phyloP scores from a whole-genome alignment of 306 rosid species.

The Heteromeles arbutifolia region DNA sequence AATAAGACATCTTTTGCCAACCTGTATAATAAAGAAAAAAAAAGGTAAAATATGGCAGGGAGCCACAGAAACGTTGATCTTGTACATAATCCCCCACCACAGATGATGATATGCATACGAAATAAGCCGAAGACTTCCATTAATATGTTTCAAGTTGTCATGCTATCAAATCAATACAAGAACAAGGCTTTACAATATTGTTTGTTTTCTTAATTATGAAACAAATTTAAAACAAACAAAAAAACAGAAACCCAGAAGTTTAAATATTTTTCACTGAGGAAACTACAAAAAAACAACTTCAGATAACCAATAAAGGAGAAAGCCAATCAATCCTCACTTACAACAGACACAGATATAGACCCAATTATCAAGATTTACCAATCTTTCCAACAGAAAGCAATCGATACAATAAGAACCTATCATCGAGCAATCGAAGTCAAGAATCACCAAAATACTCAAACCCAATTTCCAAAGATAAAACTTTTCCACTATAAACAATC shows the following conservation, averaged over 20 bases:
- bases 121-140: background rate
- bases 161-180: background rate
- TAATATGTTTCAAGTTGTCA: background rate
- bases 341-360: background rate
- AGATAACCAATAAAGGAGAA: background rate
- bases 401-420: background rate
- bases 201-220: background rate
- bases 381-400: background rate
- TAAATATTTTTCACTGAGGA: background rate
- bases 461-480: background rate
- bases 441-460: conserved; percentile 15
- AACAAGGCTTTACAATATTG: background rate
- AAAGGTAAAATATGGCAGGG: background rate
- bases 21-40: background rate
- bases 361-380: background rate
- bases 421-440: conserved; percentile 1
- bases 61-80: background rate
- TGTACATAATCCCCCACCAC: background rate
- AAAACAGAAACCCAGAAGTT: background rate
- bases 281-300: background rate
- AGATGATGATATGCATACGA: background rate
- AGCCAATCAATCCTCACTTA: background rate
- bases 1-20: background rate
- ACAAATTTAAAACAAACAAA: background rate
- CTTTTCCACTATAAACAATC: background rate